Percentiles rank a stretch among this genome's conserved stretches.
These are phyloP conservation scores for Pisolithus marmoratus DNA, from an alignment of 768 basidiomycete genomes.

Conservation along the genomic window DNA sequence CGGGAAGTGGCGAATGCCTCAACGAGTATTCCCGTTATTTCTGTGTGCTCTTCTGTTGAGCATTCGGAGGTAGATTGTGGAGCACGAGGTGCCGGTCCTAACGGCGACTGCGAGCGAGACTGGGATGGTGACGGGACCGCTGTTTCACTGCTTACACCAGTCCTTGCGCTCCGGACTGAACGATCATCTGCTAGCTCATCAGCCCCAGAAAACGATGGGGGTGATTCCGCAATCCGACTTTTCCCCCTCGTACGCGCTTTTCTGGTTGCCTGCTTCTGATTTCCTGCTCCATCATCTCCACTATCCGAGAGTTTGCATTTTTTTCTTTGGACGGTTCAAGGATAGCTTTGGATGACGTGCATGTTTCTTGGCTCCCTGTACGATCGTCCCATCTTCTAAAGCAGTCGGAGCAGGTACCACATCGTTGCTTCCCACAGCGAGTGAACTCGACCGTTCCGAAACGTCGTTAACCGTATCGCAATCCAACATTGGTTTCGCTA, in stretches of 20 bases:
- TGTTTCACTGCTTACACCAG: background rate
- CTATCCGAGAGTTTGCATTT: constrained; percentile 12
- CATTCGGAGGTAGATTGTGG: background rate
- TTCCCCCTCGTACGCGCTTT: background rate
- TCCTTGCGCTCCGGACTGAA: background rate
- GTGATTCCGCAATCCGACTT: background rate
- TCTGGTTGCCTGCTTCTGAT: background rate
- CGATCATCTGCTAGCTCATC: background rate
- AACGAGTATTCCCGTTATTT: constrained; percentile 62
- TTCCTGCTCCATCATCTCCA: background rate
- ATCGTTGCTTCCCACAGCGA: constrained; percentile 5
- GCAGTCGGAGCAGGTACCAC: background rate
- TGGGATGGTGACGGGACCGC: background rate
- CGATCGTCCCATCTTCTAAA: background rate
- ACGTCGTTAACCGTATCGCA: background rate
- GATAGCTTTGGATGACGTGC: background rate
- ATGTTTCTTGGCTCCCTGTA: background rate
- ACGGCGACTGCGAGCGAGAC: background rate
- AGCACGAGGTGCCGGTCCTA: background rate
- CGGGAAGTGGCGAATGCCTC: constrained; percentile 69
- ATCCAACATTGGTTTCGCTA: constrained; percentile 10
- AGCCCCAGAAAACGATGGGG: background rate
- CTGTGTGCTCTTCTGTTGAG: constrained; percentile 11
- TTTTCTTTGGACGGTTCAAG: constrained; percentile 16
- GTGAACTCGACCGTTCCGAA: background rate